Evolutionary conservation across 495 filamentous ascomycete genomes (phyloP).

Genomic region (Xylaria telfairii): DNA sequence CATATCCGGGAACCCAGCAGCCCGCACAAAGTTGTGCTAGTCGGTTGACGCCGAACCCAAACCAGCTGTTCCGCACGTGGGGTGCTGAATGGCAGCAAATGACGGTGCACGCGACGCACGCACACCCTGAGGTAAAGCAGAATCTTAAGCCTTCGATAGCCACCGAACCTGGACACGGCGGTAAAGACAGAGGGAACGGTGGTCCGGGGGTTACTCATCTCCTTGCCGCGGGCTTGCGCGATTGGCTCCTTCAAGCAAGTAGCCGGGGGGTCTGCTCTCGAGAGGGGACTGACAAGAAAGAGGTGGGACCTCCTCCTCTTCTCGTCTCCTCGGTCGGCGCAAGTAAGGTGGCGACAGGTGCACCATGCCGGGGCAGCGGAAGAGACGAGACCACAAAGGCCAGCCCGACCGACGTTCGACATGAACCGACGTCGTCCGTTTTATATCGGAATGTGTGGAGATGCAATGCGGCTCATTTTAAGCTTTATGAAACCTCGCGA

Average conservation of each 20-base stretch:
- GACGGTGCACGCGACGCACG: conserved; percentile 22
- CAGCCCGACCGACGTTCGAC: not conserved
- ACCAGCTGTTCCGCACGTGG: conserved; percentile 31
- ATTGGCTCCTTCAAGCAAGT: not conserved
- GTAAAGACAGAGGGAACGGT: not conserved
- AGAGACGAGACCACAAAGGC: conserved; percentile 9
- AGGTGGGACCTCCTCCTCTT: conserved; percentile 9
- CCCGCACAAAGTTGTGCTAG: conserved; percentile 10
- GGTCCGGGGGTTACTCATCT: not conserved
- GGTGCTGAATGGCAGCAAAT: conserved; percentile 41
- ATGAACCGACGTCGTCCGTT: conserved; percentile 32
- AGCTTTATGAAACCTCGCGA: conserved; percentile 42
- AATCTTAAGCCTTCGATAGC: conserved; percentile 11
- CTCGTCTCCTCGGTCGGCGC: conserved; percentile 13
- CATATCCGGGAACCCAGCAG: not conserved
- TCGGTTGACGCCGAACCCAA: conserved; percentile 2
- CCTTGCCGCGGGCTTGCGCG: not conserved
- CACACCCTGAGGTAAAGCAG: conserved; percentile 1
- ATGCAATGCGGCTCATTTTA: conserved; percentile 39
- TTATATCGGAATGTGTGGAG: conserved; percentile 38
- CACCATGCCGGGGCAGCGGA: conserved; percentile 3
- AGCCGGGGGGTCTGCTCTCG: not conserved
- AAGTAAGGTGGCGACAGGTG: not conserved
- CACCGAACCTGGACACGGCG: not conserved
- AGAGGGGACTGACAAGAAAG: not conserved